These are phyloP conservation scores for Penicillium fimorum DNA, from an alignment of 495 filamentous ascomycete genomes.

Conservation along the genomic window DNA sequence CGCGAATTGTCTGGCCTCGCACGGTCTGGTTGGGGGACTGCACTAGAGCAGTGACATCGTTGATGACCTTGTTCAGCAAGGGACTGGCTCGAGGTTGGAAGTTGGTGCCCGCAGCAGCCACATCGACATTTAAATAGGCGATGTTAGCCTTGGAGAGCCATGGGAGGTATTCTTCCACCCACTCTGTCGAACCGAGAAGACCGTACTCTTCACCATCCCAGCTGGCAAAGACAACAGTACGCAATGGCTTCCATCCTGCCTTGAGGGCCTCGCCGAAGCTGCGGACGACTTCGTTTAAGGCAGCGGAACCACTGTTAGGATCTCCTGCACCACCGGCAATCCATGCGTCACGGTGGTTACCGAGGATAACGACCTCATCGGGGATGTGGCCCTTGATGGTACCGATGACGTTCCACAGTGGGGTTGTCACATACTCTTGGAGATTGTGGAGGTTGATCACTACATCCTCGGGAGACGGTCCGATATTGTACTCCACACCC, in stretches of 20 bases:
- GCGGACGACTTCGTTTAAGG: conserved; percentile 81
- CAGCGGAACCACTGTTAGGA: conserved; percentile 84
- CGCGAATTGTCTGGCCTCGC: conserved; percentile 63
- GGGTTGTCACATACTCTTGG: conserved; percentile 85
- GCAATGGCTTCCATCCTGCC: conserved; percentile 82
- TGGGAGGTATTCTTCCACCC: conserved; percentile 79
- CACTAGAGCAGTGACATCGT: conserved; percentile 66
- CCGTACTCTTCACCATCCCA: conserved; percentile 79
- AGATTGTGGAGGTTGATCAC: conserved; percentile 81
- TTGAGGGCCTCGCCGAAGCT: conserved; percentile 74
- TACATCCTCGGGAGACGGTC: conserved; percentile 74
- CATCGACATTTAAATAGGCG: conserved; percentile 72
- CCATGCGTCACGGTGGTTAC: conserved; percentile 96
- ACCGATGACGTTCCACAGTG: conserved; percentile 93
- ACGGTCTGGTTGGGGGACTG: conserved; percentile 74
- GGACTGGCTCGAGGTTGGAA: conserved; percentile 59
- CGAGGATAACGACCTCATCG: conserved; percentile 86
- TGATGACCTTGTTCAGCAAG: conserved; percentile 72
- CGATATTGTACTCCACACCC: conserved; percentile 87
- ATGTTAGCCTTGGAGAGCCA: conserved; percentile 76
- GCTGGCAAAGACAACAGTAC: conserved; percentile 73
- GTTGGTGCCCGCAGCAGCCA: conserved; percentile 52
- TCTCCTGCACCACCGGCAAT: conserved; percentile 82
- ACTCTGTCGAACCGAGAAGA: conserved; percentile 68
- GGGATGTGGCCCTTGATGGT: conserved; percentile 86